Evolutionary conservation across 495 filamentous ascomycete genomes (phyloP).

Genomic region (Hypoxylon trugodes): DNA sequence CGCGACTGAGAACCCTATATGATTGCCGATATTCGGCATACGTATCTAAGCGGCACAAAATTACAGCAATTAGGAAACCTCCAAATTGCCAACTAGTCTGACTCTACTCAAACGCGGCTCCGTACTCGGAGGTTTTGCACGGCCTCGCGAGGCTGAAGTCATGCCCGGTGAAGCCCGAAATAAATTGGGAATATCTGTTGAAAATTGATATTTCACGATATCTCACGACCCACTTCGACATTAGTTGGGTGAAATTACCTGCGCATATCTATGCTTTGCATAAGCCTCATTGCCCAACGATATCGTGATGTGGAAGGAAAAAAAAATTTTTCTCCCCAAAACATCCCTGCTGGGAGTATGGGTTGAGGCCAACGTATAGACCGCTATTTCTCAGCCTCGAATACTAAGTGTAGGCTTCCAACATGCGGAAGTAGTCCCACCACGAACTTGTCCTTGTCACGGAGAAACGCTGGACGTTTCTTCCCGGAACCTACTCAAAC

Average conservation of each 20-base stretch:
- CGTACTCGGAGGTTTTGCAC: constrained; percentile 27
- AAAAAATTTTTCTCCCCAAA: constrained; percentile 8
- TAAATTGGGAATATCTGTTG: constrained; percentile 1
- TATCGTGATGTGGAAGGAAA: constrained; percentile 16
- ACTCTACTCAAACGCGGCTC: constrained; percentile 15
- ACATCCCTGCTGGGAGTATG: constrained; percentile 2
- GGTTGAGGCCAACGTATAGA: constrained; percentile 10
- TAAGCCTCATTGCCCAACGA: constrained; percentile 20
- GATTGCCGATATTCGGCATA: constrained; percentile 29
- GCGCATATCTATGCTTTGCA: constrained; percentile 24
- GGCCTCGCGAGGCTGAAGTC: constrained; percentile 28
- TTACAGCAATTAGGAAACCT: background rate
- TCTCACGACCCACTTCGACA: constrained; percentile 22
- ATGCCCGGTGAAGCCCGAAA: constrained; percentile 26
- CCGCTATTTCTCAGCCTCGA: constrained; percentile 53
- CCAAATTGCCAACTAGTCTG: background rate
- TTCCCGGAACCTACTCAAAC: constrained; percentile 54
- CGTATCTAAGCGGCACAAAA: background rate
- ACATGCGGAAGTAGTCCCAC: constrained; percentile 58
- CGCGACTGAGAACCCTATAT: constrained; percentile 24
- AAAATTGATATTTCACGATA: background rate
- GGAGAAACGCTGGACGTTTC: constrained; percentile 52
- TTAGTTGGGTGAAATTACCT: constrained; percentile 23
- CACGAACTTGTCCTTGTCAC: constrained; percentile 57
- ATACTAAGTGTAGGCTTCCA: constrained; percentile 54